These are phyloP conservation scores for Ajuga chamaepitys DNA, from an alignment of 257 asterid genomes.

Conservation along the genomic window DNA sequence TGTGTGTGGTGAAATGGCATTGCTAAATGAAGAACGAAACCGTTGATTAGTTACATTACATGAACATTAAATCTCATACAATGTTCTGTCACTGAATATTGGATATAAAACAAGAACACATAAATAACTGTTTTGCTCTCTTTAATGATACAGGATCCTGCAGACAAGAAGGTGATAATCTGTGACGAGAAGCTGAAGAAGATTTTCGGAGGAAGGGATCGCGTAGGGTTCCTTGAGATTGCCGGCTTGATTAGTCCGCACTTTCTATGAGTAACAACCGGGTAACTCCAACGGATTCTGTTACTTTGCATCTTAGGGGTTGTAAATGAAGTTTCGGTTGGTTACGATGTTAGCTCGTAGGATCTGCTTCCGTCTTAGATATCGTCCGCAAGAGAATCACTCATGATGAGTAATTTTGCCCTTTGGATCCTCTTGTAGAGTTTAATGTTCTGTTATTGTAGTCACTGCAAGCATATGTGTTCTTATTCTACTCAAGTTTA, in stretches of 20 bases:
- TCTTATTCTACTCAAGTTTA: conserved; percentile 1
- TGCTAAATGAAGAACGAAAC: neutral
- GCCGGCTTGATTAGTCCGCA: conserved; percentile 87
- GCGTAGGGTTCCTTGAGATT: conserved; percentile 88
- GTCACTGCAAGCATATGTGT: conserved; percentile 5
- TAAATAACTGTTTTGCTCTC: neutral
- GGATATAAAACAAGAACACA: neutral
- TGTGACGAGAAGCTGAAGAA: conserved; percentile 91
- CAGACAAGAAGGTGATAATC: conserved; percentile 66
- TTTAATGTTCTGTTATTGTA: conserved; percentile 13
- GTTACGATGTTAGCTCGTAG: conserved; percentile 11
- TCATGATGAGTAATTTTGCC: conserved; percentile 23
- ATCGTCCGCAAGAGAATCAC: conserved; percentile 11
- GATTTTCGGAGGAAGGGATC: conserved; percentile 59
- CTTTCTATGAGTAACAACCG: conserved; percentile 44
- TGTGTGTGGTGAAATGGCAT: no score
- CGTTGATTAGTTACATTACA: neutral
- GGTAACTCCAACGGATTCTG: neutral
- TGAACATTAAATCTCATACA: neutral
- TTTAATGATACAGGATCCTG: conserved; percentile 87
- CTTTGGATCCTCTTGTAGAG: conserved; percentile 9
- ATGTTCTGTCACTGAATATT: neutral
- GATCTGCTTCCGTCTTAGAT: neutral
- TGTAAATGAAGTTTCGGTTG: conserved; percentile 29
- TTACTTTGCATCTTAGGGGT: conserved; percentile 10